A percentile compares a stretch with the other conserved stretches of the same genome.
Conservation (phyloP, 176 grass and related monocot genomes). For the Tuctoria greenei region DNA sequence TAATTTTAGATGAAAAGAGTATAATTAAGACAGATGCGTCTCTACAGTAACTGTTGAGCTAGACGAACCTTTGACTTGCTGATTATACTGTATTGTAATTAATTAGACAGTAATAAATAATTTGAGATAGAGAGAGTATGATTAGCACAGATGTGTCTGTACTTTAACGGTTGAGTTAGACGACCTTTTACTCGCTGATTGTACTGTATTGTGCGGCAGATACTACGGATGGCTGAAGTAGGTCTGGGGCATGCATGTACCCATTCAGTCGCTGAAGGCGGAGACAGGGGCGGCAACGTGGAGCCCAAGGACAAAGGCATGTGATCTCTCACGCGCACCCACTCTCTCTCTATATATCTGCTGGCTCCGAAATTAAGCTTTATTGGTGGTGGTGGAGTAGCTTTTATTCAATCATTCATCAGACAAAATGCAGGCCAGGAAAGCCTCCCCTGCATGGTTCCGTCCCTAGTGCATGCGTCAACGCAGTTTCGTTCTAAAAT, state of each 20-base stretch:
- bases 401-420: conserved; percentile 2
- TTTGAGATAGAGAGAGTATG: too few relatives aligned
- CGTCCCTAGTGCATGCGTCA: neutral
- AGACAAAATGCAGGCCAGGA: conserved; percentile 18
- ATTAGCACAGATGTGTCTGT: too few relatives aligned
- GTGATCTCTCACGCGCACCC: conserved; percentile 25
- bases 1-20: too few relatives aligned
- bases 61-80: too few relatives aligned
- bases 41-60: too few relatives aligned
- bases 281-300: conserved; percentile 13
- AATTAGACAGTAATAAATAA: too few relatives aligned
- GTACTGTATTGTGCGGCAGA: neutral
- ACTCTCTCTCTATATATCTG: too few relatives aligned
- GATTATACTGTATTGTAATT: too few relatives aligned
- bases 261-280: neutral
- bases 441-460: conserved; percentile 35
- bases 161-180: too few relatives aligned
- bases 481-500: neutral
- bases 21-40: too few relatives aligned
- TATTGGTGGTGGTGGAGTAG: neutral
- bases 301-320: conserved; percentile 24
- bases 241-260: neutral
- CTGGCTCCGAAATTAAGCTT: neutral
- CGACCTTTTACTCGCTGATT: too few relatives aligned
- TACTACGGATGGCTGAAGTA: neutral